Conservation (phyloP, 2,329 filamentous ascomycete genomes). For the Emmonsiellopsis sp. region DNA sequence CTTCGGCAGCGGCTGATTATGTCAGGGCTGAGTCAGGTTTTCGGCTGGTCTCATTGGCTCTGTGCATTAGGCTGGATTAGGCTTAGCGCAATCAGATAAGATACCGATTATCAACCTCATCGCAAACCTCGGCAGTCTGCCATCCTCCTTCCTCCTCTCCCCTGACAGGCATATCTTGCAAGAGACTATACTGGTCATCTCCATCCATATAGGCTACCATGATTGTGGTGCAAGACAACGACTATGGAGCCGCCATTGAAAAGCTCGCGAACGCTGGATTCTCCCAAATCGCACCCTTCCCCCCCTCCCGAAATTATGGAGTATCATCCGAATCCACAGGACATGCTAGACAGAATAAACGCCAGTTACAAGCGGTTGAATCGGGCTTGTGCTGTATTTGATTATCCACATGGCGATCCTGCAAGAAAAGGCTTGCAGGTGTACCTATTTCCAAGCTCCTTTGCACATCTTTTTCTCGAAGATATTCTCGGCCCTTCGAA, state of each 20-base stretch:
- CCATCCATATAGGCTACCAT: conserved; percentile 9
- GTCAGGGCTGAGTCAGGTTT: no score
- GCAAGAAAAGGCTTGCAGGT: conserved; percentile 5
- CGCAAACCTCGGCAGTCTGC: no score
- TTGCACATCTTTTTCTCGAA: conserved; percentile 7
- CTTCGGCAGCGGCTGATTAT: no score
- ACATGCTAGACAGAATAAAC: conserved; percentile 17
- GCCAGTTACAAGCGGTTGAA: conserved; percentile 16
- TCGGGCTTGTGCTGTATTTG: conserved; percentile 15
- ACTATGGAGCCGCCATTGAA: conserved; percentile 14
- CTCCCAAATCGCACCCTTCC: conserved; percentile 16
- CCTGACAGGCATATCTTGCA: no score
- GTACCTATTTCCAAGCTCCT: conserved; percentile 13
- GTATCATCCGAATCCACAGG: conserved; percentile 3
- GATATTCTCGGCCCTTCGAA: not conserved
- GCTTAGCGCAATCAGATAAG: no score
- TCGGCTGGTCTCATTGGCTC: no score
- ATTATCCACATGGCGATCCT: conserved; percentile 15
- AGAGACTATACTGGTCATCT: conserved; percentile 6
- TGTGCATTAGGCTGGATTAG: no score
- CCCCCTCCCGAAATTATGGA: conserved; percentile 9
- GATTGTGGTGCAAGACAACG: conserved; percentile 16
- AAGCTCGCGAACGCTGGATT: conserved; percentile 17
- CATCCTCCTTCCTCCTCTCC: no score
- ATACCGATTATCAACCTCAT: no score